Percentiles rank a stretch among this genome's conserved stretches.
Evolutionary conservation across 1,284 basidiomycete species (phyloP).

Genomic region (Takashimella tepidaria): DNA sequence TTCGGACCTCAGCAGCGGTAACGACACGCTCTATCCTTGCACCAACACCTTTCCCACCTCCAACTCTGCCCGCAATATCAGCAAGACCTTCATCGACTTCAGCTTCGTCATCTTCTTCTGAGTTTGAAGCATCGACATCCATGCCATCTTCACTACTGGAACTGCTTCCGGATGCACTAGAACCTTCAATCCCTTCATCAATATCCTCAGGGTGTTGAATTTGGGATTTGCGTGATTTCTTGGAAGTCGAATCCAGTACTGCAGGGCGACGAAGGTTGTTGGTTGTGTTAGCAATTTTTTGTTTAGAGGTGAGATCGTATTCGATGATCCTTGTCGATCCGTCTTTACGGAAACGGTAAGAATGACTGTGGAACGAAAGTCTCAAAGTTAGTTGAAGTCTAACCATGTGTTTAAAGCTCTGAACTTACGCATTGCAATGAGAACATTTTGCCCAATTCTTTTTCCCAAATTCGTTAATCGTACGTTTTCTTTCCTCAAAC

Average conservation of each 20-base stretch:
- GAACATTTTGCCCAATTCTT: constrained; percentile 65
- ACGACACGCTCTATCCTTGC: constrained; percentile 85
- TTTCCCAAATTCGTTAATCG: constrained; percentile 72
- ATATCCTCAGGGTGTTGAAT: constrained; percentile 21
- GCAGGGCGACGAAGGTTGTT: constrained; percentile 61
- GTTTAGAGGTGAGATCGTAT: constrained; percentile 76
- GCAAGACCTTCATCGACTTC: constrained; percentile 42
- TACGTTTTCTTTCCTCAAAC: constrained; percentile 77
- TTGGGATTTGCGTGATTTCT: background rate
- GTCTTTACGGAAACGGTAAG: constrained; percentile 87
- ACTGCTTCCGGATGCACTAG: constrained; percentile 38
- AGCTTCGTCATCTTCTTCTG: constrained; percentile 47
- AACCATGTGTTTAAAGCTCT: too few species aligned
- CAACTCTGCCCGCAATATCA: constrained; percentile 56
- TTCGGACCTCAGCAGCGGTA: constrained; percentile 84
- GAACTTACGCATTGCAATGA: constrained; percentile 73
- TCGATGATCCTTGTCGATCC: constrained; percentile 92
- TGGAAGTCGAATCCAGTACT: constrained; percentile 52
- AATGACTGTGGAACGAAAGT: constrained; percentile 56
- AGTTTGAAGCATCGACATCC: constrained; percentile 35
- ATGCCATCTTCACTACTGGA: constrained; percentile 52
- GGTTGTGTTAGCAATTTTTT: constrained; percentile 62
- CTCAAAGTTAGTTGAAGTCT: too few species aligned
- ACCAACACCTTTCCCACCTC: constrained; percentile 69
- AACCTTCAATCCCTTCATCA: constrained; percentile 44